These are phyloP conservation scores for Coemansia sp. DNA, from an alignment of 192 early-diverging fungal species.

Conservation along the genomic window DNA sequence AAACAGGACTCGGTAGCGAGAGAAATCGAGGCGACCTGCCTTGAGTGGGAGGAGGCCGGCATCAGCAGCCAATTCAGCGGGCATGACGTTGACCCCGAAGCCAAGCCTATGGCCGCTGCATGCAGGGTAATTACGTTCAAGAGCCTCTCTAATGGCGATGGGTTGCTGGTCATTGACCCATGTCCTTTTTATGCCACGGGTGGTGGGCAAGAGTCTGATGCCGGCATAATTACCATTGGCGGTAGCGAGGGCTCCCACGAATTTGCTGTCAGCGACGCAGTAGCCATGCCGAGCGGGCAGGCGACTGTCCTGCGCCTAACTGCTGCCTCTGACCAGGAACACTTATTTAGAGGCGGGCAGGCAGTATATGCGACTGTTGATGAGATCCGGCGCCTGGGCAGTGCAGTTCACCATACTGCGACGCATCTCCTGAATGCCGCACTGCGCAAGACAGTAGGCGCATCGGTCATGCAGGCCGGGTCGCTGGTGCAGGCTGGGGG, in stretches of 20 bases:
- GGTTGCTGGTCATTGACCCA: constrained; percentile 77
- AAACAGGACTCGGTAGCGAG: constrained; percentile 72
- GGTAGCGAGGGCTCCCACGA: constrained; percentile 66
- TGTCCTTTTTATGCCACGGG: constrained; percentile 96
- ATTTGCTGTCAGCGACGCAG: constrained; percentile 74
- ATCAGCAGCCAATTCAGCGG: constrained; percentile 81
- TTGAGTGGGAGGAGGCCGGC: constrained; percentile 77
- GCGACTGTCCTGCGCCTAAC: constrained; percentile 87
- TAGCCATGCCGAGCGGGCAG: constrained; percentile 65
- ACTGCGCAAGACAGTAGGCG: constrained; percentile 78
- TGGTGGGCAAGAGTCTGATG: constrained; percentile 94
- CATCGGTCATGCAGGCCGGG: constrained; percentile 86
- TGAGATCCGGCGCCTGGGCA: constrained; percentile 81
- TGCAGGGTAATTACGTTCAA: constrained; percentile 30
- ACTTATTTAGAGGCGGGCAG: constrained; percentile 66
- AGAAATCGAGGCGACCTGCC: constrained; percentile 81
- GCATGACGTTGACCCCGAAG: constrained; percentile 71
- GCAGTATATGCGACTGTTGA: constrained; percentile 76
- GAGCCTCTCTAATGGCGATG: constrained; percentile 55
- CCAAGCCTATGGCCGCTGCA: constrained; percentile 65
- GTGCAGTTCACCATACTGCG: constrained; percentile 94
- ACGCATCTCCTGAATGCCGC: constrained; percentile 96
- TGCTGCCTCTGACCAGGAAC: constrained; percentile 74
- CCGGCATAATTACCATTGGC: constrained; percentile 74
- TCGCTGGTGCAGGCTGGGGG: constrained; percentile 90